These are phyloP conservation scores for Colletotrichum sp. DNA, from an alignment of 2,329 filamentous ascomycete species.

Conservation along the genomic window DNA sequence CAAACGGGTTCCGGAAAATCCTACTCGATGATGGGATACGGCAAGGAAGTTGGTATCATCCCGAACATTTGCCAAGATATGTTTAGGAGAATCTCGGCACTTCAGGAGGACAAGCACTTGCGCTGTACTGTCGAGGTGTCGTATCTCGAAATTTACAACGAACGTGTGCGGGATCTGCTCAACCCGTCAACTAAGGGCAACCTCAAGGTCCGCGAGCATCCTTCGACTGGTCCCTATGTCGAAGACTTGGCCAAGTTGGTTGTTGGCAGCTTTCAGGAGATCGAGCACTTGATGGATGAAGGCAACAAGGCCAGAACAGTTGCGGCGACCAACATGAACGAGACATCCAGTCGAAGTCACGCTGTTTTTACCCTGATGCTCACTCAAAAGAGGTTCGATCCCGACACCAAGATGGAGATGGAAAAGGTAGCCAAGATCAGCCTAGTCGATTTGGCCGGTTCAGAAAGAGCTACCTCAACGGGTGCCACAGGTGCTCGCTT, in stretches of 20 bases:
- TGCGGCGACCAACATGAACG: conserved; percentile 99
- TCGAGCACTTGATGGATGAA: conserved; percentile 98
- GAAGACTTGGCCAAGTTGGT: conserved; percentile 96
- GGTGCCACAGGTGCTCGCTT: conserved; percentile 93
- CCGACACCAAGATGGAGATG: conserved; percentile 93
- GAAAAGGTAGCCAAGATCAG: conserved; percentile 99
- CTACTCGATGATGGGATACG: conserved; percentile 99
- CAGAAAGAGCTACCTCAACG: conserved; percentile 95
- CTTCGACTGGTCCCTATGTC: conserved; percentile 95
- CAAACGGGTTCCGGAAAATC: conserved; percentile 99
- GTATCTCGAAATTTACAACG: conserved; percentile 99
- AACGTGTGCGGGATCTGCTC: conserved; percentile 91
- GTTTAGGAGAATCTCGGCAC: conserved; percentile 81
- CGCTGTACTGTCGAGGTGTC: conserved; percentile 96
- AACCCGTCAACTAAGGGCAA: conserved; percentile 97
- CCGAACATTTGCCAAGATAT: conserved; percentile 97
- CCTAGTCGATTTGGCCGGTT: conserved; percentile 96
- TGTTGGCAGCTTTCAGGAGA: conserved; percentile 91
- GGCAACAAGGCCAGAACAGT: conserved; percentile 98
- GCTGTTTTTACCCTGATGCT: conserved; percentile 97
- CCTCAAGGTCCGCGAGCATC: conserved; percentile 95
- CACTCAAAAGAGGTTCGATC: conserved; percentile 90
- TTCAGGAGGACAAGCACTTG: conserved; percentile 76
- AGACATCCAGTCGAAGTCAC: conserved; percentile 97
- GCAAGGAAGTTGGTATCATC: conserved; percentile 93